Percentiles rank a stretch among this genome's conserved stretches.
Evolutionary conservation across 306 rosid genomes (phyloP).

Genomic region (Pyrus pyrifolia): DNA sequence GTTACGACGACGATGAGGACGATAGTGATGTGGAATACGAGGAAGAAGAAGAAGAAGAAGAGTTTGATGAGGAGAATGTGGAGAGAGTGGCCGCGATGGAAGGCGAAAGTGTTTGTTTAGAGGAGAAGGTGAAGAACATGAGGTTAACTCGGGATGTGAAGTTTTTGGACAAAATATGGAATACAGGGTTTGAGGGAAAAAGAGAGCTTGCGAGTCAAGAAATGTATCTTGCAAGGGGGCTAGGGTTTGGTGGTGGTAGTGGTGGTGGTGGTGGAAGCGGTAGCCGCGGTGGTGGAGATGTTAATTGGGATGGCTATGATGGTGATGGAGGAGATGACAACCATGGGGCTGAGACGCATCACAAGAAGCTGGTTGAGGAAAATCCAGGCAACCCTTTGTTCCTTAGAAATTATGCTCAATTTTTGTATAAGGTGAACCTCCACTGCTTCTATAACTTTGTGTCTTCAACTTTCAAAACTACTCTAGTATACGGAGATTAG

Average conservation of each 20-base stretch:
- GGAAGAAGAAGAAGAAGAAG: conserved; percentile 47
- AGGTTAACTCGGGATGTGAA: conserved; percentile 26
- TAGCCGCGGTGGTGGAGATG: conserved; percentile 21
- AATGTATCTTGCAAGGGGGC: conserved; percentile 50
- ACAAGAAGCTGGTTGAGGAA: conserved; percentile 65
- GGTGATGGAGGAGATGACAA: conserved; percentile 48
- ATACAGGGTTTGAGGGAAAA: conserved; percentile 21
- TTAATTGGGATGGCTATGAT: conserved; percentile 28
- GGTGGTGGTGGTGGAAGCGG: conserved; percentile 23
- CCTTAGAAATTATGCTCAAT: conserved; percentile 76
- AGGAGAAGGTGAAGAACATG: conserved; percentile 16
- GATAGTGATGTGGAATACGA: conserved; percentile 28
- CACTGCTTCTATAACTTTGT: background rate
- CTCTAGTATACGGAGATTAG: background rate
- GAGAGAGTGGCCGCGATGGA: conserved; percentile 5
- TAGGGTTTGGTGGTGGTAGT: conserved; percentile 39
- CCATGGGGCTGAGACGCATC: conserved; percentile 47
- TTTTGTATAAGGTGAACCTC: conserved; percentile 49
- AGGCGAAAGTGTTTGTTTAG: conserved; percentile 4
- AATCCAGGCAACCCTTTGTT: conserved; percentile 77
- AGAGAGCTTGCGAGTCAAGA: conserved; percentile 20
- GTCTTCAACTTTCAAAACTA: background rate
- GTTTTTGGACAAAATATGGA: conserved; percentile 29
- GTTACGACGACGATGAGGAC: conserved; percentile 29
- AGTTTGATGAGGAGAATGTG: conserved; percentile 12